phyloP scores from a whole-genome alignment of 2,329 filamentous ascomycete genomes.

The Setomelanomma holmii region DNA sequence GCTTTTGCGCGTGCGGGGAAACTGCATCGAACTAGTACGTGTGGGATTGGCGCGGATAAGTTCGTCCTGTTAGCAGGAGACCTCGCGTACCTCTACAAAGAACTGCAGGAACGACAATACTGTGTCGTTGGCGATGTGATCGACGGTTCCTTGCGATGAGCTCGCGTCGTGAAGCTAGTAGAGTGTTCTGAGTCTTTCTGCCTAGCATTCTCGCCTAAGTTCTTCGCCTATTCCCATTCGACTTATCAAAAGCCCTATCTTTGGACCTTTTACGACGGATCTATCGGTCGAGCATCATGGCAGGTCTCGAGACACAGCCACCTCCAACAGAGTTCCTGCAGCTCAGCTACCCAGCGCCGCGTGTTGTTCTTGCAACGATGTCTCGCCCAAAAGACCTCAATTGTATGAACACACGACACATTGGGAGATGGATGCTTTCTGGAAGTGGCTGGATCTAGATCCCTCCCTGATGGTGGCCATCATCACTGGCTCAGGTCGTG shows the following conservation, averaged over 20 bases:
- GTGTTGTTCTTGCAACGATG: slow-evolving; percentile 57
- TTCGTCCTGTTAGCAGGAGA: too few species aligned
- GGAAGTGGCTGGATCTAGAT: slow-evolving; percentile 59
- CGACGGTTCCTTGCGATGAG: too few species aligned
- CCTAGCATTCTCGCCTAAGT: too few species aligned
- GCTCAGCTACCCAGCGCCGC: slow-evolving; percentile 52
- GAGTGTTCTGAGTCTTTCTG: too few species aligned
- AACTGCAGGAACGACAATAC: too few species aligned
- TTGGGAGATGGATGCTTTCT: slow-evolving; percentile 55
- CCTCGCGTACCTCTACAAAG: too few species aligned
- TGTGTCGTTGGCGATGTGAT: too few species aligned
- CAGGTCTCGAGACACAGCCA: slow-evolving; percentile 10
- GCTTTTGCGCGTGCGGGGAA: too few species aligned
- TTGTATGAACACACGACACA: slow-evolving; percentile 41
- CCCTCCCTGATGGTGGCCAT: slow-evolving; percentile 50
- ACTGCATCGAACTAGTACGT: too few species aligned
- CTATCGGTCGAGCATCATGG: slow-evolving; percentile 8
- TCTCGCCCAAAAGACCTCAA: slow-evolving; percentile 55
- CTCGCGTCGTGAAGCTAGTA: too few species aligned
- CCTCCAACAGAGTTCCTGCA: slow-evolving; percentile 28
- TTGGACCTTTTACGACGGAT: background rate
- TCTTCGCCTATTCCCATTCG: too few species aligned
- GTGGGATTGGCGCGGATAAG: too few species aligned
- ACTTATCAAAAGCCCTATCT: background rate
- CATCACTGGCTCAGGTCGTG: slow-evolving; percentile 56